Percentiles rank a stretch among this genome's conserved stretches.
Conservation (phyloP, 345 rosid genomes). For the Dovyalis caffra region DNA sequence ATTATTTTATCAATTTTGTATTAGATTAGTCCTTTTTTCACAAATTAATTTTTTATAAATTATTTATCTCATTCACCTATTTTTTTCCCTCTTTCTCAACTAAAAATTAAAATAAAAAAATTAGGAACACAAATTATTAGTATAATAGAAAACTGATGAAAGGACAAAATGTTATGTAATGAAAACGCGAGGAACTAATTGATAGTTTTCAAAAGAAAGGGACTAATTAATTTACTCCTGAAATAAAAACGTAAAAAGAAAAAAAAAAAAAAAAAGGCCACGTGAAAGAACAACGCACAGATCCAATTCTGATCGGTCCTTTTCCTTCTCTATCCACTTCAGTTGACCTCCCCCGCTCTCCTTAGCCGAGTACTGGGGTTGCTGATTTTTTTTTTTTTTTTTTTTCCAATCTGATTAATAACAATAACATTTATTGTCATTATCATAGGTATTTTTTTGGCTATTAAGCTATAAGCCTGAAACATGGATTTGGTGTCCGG, state of each 20-base stretch:
- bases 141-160: too few species aligned
- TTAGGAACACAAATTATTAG: too few species aligned
- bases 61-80: too few species aligned
- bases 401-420: background rate
- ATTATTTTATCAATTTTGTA: too few species aligned
- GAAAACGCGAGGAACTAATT: too few species aligned
- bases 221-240: too few species aligned
- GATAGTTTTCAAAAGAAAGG: too few species aligned
- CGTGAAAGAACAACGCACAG: background rate
- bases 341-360: background rate
- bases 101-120: too few species aligned
- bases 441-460: background rate
- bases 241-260: background rate
- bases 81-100: too few species aligned
- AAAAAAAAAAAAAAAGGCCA: background rate
- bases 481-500: slow-evolving; percentile 88
- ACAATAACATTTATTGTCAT: background rate
- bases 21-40: too few species aligned
- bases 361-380: background rate
- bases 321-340: background rate
- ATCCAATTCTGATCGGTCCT: background rate
- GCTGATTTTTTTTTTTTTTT: slow-evolving; percentile 5
- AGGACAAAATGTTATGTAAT: too few species aligned
- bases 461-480: slow-evolving; percentile 7
- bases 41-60: too few species aligned